Base-by-base conservation (phyloP, 805 yeast species). In the Ogataea pilisensis region DNA sequence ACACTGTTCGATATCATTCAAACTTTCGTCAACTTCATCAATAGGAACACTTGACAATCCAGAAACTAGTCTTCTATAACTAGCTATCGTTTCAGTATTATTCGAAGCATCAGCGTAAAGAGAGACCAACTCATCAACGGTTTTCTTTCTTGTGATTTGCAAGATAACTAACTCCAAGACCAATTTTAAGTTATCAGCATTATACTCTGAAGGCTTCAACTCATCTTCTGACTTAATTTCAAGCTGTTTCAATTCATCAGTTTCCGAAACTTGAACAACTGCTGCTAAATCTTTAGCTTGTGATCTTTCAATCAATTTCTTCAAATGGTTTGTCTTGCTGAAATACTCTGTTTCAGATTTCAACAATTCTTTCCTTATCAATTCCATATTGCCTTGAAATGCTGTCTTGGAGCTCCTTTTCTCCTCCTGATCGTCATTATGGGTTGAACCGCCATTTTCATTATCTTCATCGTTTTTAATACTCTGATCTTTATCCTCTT, bases 61-160 rank as follows among this genome's bases (percentile, higher is more conserved):
- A 40, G 87, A 74, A 35, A 84, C 81, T 57, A 84, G 69, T 50
- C 80, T 73, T 47, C 87, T 66, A 64, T 82, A 85, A 51, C 80
- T 80, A 53, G 76, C 77, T 64, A 83, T 80, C 50, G 74, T 78
- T 19, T 69, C 65, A 41, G 74, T 78, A 46, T 73, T 59, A 16
- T 66, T 45, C 63, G 78, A 60, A 42, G 74, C 59, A 41, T 59
- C 62, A 0, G 69, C 62, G 36, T 52, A 53, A 19, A 61, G 39
- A 30, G 51, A 48, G 18, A 62, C 60, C 14, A 72, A 61, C 21
- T 75, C 72, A 51, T 72, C 68, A 8, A 81, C 73, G 13, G 86
- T 73, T 38, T 71, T 69, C 39, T 70, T 66, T 48, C 89, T 65
- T 32, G 70, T 62, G 14, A 76, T 51, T 57, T 84, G 91, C 27